Conservation (phyloP, 352 stramenopile genomes). For the Phytopythium oedochilum region DNA sequence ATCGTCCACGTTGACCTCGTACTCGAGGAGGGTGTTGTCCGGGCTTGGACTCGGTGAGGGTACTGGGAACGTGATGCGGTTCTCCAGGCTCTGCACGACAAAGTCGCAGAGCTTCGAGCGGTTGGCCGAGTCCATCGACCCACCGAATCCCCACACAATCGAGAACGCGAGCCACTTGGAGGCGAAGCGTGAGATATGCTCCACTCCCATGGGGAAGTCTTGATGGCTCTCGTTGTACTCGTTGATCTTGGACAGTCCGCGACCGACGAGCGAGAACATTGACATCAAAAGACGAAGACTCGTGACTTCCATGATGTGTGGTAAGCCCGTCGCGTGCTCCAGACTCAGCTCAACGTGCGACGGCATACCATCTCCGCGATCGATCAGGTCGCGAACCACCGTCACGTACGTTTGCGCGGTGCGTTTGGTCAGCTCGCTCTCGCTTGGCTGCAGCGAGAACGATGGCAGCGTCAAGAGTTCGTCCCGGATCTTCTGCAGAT, state of each 20-base stretch:
- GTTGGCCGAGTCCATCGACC: constrained; percentile 93
- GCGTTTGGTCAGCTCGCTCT: constrained; percentile 60
- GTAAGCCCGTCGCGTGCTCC: constrained; percentile 87
- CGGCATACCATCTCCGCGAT: constrained; percentile 38
- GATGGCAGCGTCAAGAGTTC: constrained; percentile 57
- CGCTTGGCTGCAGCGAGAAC: constrained; percentile 61
- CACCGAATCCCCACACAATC: constrained; percentile 98
- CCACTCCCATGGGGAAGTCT: constrained; percentile 96
- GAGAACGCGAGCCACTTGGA: constrained; percentile 98
- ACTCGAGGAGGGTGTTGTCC: constrained; percentile 92
- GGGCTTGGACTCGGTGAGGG: constrained; percentile 34
- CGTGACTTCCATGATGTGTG: constrained; percentile 97
- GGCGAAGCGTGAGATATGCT: constrained; percentile 96
- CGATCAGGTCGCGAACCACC: constrained; percentile 53
- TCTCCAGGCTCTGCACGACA: constrained; percentile 84
- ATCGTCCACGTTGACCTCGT: constrained; percentile 96
- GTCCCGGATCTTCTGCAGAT: constrained; percentile 66
- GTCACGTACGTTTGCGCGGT: constrained; percentile 66
- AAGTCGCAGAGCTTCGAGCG: constrained; percentile 91
- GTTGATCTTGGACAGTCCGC: constrained; percentile 92
- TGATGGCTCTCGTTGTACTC: constrained; percentile 99
- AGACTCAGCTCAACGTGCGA: constrained; percentile 91
- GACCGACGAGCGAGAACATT: constrained; percentile 94
- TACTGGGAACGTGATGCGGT: constrained; percentile 86
- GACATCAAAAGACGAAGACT: constrained; percentile 93